Conservation (phyloP, 2,329 filamentous ascomycete genomes). For the Aspergillus nomiae region DNA sequence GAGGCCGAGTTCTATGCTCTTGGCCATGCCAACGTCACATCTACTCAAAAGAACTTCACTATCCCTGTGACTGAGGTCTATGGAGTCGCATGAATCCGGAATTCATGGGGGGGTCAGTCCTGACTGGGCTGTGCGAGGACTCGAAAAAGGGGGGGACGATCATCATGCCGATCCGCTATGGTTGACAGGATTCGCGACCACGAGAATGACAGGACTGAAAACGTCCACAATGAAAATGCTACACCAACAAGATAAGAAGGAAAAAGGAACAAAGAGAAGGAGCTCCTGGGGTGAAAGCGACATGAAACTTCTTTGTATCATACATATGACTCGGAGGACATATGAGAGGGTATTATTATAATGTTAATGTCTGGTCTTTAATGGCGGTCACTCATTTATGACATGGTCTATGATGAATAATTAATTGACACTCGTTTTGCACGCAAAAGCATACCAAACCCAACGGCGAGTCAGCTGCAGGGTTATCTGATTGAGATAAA, state of each 20-base stretch:
- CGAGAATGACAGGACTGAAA: not conserved
- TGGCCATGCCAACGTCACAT: constrained; percentile 28
- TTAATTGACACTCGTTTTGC: not conserved
- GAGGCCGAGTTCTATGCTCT: constrained; percentile 20
- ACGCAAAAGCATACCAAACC: not conserved
- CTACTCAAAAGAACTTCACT: constrained; percentile 20
- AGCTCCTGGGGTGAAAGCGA: not conserved
- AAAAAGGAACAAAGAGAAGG: not conserved
- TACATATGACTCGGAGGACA: not conserved
- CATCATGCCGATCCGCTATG: not conserved
- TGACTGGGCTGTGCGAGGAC: not conserved
- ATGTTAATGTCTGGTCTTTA: constrained; percentile 8
- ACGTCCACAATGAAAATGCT: not conserved
- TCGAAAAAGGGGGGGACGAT: not conserved
- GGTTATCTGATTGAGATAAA: not conserved
- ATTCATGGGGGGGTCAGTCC: not conserved
- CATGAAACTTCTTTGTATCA: constrained; percentile 3
- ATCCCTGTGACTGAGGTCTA: constrained; percentile 26
- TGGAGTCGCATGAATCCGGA: constrained; percentile 28
- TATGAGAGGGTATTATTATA: constrained; percentile 3
- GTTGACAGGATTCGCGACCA: not conserved
- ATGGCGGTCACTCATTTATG: constrained; percentile 11
- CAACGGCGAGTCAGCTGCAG: not conserved
- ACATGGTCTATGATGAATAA: not conserved
- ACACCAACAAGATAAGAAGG: not conserved